Conservation (phyloP, 192 early-diverging fungal genomes). For the Piromyces sp. region DNA sequence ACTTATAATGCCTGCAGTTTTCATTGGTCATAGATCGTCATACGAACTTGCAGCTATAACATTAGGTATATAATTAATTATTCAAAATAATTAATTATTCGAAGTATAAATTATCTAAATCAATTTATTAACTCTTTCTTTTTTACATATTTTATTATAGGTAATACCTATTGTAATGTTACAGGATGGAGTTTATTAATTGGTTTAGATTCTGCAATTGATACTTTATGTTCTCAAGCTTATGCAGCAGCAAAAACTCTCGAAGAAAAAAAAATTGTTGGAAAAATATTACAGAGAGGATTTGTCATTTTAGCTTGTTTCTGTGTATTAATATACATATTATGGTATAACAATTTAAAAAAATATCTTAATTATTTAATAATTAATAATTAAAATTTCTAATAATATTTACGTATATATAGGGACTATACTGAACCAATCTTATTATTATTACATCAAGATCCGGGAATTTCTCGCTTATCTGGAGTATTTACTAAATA, state of each 20-base stretch:
- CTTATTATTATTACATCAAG: slow-evolving; percentile 56
- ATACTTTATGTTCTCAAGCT: slow-evolving; percentile 57
- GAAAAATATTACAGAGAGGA: slow-evolving; percentile 37
- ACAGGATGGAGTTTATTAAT: slow-evolving; percentile 46
- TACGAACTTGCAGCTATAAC: neutral
- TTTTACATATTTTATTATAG: no score
- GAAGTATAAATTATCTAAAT: no score
- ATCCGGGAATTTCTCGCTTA: slow-evolving; percentile 43
- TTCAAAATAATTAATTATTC: no score
- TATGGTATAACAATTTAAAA: slow-evolving; percentile 24
- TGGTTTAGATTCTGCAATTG: slow-evolving; percentile 53
- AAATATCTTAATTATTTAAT: no score
- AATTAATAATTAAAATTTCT: no score
- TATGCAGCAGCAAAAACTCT: slow-evolving; percentile 37
- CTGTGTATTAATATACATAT: slow-evolving; percentile 46
- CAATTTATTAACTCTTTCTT: no score
- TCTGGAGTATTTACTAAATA: slow-evolving; percentile 51
- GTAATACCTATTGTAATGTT: slow-evolving; percentile 13
- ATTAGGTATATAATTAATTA: no score
- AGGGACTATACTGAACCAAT: slow-evolving; percentile 47
- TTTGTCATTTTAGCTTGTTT: slow-evolving; percentile 54
- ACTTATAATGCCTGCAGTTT: neutral
- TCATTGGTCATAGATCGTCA: neutral
- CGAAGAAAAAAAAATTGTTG: slow-evolving; percentile 4
- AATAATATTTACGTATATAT: no score